Base-by-base conservation (phyloP, 345 rosid species). In the Populus davidiana region DNA sequence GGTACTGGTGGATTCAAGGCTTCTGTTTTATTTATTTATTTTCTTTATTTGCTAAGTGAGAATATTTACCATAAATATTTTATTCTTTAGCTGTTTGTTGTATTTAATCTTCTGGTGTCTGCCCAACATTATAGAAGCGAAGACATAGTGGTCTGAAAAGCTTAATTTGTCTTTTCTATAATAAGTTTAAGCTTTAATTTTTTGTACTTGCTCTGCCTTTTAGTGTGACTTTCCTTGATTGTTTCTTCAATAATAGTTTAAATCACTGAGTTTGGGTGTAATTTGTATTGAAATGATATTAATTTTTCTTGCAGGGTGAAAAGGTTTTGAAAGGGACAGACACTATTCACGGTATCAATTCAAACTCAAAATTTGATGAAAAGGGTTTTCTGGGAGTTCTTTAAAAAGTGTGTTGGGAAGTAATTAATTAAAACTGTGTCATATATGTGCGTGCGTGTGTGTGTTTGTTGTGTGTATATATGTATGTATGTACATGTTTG, bases 311-410 rank as follows among this genome's bases (percentile, higher is more conserved):
- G 90, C 91, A 95, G 99, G 93, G 83, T 75, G 93, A 86, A 89
- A 89, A 86, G 90, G 87, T 56, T 75, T 75, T 77, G 98, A 93
- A 90, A 95, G 96, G 83, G 92, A 95, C 96, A 74, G 97, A 90
- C 88, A 84, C 89, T 84, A 86, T 86, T 70, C 90, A 86, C 83
- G 97, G 98, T 91, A 87, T 81, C 78, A 68, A 80, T 79, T 79
- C 65, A 56, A 20, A 72, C 76, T 39, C 70, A 75, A 79, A 75
- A 38, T 2, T 89, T 78, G 70, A 83, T 84, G 83, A 70, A 86
- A 86, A 80, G 82, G 90, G 77, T 78, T 69, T 81, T 79, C 80
- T 79, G 80, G 79, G 78, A 79, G 75, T 75, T 87, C 70, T 70
- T 73, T 39, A 50, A 79, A 79, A 70, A 69, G 73, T 62, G 78